Evolutionary conservation across 2,329 filamentous ascomycete genomes (phyloP), one percentile per base, ranked within the genome.

Genomic region (Fusarium sp.): DNA sequence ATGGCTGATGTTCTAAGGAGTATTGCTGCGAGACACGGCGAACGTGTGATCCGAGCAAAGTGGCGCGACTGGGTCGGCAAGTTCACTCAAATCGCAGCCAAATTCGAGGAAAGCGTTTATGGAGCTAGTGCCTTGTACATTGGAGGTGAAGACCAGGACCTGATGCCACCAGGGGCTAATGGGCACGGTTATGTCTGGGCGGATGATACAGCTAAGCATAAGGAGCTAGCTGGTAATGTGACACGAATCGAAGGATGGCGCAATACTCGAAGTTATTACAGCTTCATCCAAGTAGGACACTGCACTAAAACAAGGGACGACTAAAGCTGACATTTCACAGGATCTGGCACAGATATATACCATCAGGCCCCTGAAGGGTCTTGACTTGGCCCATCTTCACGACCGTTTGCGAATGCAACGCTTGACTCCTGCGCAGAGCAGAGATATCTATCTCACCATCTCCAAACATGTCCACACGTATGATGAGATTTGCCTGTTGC

Each of bases 121-220:
- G 97, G 96, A 33, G 94, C 94, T 18, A 97, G 93, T 65, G 94
- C 95, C 38, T 86, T 99, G 38, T 94, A 95, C 78, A 94, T 97
- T 65, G 93, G 93, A 10, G 90, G 91, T 18, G 92, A 94, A 73
- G 93, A 95, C 78, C 86, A 88, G 44, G 90, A 91, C 42, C 83
- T 86, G 66, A 84, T 84, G 41, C 85, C 87, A 8, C 87, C 88
- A 7, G 88, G 88, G 9, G 86, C 93, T 18, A 89, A 89, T 18
- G 95, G 95, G 0, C 96, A 98, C 80, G 96, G 96, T 44, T 98
- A 97, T 79, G 95, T 99, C 38, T 99, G 96, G 96, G 84, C 92
- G 7, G 94, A 97, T 77, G 94, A 98, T 62, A 85, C 86, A 44
- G 88, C 92, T 13, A 95, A 94, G 82, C 89, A 93, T 76, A 92